Percentiles rank a stretch among this genome's conserved stretches.
These are phyloP conservation scores for Urochloa ruziziensis DNA, from an alignment of 176 grass and related monocot species.

Conservation along the genomic window DNA sequence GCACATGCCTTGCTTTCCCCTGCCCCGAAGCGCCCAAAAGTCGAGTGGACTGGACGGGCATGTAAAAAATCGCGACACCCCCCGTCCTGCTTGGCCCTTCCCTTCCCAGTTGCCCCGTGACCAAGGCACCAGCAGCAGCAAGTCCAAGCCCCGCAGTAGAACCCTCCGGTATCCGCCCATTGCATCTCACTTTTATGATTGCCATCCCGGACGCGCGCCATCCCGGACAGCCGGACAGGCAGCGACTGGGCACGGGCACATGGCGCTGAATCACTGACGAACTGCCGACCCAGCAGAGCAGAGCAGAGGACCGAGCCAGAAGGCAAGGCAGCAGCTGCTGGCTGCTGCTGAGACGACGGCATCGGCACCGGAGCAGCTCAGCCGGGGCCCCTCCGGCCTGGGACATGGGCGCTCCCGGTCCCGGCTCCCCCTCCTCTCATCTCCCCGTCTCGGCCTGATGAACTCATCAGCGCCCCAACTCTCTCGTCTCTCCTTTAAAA, in stretches of 20 bases:
- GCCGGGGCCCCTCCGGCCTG: neutral
- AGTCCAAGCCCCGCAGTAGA: too few species aligned
- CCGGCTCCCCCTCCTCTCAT: too few species aligned
- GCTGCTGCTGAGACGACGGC: neutral
- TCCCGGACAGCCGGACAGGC: too few species aligned
- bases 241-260: constrained; percentile 13
- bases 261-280: constrained; percentile 15
- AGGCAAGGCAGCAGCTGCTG: neutral
- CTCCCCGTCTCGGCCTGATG: neutral
- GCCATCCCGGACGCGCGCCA: constrained; percentile 10
- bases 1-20: constrained; percentile 39
- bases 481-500: constrained; percentile 6
- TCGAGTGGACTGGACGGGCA: neutral
- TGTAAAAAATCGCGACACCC: neutral
- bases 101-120: neutral
- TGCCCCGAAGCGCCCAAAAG: constrained; percentile 23
- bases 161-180: neutral
- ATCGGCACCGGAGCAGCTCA: neutral
- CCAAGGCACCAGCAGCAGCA: neutral
- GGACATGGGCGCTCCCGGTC: neutral
- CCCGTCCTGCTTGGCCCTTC: too few species aligned
- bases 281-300: neutral
- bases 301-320: neutral
- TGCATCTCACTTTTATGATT: constrained; percentile 36
- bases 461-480: neutral